Conservation (phyloP, 345 rosid species). For the Isatis tinctoria region DNA sequence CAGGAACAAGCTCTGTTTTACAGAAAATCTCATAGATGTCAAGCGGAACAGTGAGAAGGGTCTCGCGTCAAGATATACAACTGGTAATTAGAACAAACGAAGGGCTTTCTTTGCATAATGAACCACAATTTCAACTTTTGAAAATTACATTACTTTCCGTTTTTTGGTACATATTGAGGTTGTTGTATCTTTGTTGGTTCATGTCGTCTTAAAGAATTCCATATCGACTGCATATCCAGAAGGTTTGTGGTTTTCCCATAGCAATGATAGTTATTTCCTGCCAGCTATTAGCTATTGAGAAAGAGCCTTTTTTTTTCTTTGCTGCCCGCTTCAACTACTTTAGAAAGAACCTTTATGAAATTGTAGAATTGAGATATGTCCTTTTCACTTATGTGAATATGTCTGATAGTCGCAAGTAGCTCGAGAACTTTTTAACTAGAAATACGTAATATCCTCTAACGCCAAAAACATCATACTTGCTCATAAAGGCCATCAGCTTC, state of each 20-base stretch:
- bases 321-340: not conserved
- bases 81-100: slow-evolving; percentile 42
- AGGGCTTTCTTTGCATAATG: not conserved
- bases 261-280: not conserved
- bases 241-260: not conserved
- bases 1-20: slow-evolving; percentile 26
- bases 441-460: not conserved
- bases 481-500: not conserved
- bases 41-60: slow-evolving; percentile 68
- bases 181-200: not conserved
- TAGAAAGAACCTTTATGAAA: not conserved
- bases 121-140: not conserved
- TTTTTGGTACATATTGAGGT: not conserved
- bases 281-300: not conserved
- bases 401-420: not conserved
- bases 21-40: slow-evolving; percentile 46
- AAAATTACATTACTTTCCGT: not conserved
- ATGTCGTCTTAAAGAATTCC: not conserved
- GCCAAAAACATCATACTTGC: not conserved
- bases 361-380: not conserved
- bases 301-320: not conserved
- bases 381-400: not conserved
- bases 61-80: slow-evolving; percentile 85
- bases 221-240: not conserved
- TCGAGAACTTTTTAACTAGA: not conserved